Evolutionary conservation across 805 yeast species (phyloP).

Genomic region (Yarrowia osloensis): DNA sequence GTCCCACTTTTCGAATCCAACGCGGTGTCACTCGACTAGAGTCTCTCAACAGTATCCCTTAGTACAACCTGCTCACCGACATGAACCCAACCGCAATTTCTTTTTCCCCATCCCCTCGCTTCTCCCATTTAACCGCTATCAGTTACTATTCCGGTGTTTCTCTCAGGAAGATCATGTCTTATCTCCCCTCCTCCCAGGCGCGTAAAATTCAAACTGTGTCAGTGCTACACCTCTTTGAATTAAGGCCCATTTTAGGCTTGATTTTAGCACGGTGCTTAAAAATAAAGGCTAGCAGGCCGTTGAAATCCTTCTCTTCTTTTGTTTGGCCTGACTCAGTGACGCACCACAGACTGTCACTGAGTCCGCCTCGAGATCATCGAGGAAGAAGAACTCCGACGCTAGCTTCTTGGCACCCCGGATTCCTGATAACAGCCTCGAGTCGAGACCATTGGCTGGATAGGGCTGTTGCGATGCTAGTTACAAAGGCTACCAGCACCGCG

Average conservation of each 20-base stretch:
- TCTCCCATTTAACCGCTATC: not conserved
- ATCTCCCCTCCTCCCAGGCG: not conserved
- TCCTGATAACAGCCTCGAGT: not conserved
- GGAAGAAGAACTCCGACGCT: not conserved
- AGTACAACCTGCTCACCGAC: not conserved
- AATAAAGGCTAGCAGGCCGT: not conserved
- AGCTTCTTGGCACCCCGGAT: not conserved
- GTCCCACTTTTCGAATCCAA: too few relatives aligned
- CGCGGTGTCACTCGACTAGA: not conserved
- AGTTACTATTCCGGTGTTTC: not conserved
- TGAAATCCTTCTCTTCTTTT: not conserved
- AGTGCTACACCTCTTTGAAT: not conserved
- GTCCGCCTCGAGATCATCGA: not conserved
- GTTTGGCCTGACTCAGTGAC: slow-evolving; percentile 4
- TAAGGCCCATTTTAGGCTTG: not conserved
- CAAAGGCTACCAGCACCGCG: not conserved
- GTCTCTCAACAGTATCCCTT: too few relatives aligned
- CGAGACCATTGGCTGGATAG: not conserved
- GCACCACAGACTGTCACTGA: not conserved
- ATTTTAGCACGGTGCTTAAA: not conserved
- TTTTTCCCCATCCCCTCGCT: not conserved
- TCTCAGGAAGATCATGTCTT: not conserved
- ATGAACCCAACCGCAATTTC: not conserved
- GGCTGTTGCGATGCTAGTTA: too few relatives aligned
- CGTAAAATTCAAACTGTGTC: not conserved